Conservation (phyloP, 768 basidiomycete species). For the Suillus alpinus region DNA sequence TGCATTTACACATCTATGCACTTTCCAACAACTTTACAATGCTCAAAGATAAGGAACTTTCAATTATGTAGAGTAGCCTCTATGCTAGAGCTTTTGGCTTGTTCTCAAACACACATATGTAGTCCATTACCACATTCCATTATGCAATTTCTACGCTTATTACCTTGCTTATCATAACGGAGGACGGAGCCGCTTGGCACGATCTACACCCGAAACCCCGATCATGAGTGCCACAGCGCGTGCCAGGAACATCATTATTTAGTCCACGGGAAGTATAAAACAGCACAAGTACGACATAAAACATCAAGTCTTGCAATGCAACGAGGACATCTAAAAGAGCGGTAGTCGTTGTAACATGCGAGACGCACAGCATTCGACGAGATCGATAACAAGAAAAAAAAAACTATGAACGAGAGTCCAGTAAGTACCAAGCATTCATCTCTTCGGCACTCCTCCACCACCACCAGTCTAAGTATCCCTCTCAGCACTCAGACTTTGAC, state of each 20-base stretch:
- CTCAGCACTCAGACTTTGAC: background rate
- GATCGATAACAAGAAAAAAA: background rate
- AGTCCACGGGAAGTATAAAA: background rate
- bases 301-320: background rate
- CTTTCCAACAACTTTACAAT: background rate
- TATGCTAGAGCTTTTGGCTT: background rate
- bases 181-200: background rate
- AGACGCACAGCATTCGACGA: background rate
- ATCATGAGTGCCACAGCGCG: background rate
- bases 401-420: background rate
- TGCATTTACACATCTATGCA: background rate
- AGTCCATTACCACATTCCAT: background rate
- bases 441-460: too few relatives aligned
- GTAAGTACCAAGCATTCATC: background rate
- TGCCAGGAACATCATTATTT: background rate
- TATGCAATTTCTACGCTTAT: background rate
- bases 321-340: background rate
- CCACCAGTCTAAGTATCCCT: background rate
- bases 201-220: background rate
- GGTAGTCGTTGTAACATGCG: background rate
- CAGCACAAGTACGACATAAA: background rate
- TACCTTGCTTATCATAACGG: background rate
- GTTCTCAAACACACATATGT: background rate
- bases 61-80: background rate
- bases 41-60: background rate